These are phyloP conservation scores for Pinus albicaulis DNA, from an alignment of 75 land plant genomes.

Conservation along the genomic window DNA sequence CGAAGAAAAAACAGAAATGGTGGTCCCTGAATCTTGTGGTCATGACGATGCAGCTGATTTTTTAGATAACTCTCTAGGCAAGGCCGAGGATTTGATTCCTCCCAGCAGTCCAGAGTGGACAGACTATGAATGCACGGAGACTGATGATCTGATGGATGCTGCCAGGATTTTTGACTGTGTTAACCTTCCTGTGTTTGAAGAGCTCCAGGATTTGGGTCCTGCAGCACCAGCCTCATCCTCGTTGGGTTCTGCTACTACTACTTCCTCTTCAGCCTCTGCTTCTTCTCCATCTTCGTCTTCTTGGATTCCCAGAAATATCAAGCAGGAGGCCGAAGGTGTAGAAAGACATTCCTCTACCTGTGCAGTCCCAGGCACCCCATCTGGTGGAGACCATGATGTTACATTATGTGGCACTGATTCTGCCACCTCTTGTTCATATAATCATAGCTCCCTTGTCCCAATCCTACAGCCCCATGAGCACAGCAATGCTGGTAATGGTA, in stretches of 20 bases:
- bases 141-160: constrained; percentile 4
- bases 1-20: too few species aligned
- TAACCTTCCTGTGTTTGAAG: neutral
- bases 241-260: neutral
- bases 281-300: constrained; percentile 8
- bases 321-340: neutral
- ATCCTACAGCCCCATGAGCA: neutral
- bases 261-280: constrained; percentile 4
- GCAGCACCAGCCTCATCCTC: neutral
- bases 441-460: neutral
- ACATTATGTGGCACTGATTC: neutral
- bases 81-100: neutral
- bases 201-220: neutral
- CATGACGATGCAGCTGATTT: too few species aligned
- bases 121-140: neutral
- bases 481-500: neutral
- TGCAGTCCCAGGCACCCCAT: neutral
- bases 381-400: neutral
- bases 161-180: constrained; percentile 9
- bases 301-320: neutral
- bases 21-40: too few species aligned
- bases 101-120: neutral
- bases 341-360: neutral
- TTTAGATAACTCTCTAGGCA: too few species aligned
- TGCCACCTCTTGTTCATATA: neutral